Conservation (phyloP, 2,329 filamentous ascomycete species). For the Pseudocercospora musae region DNA sequence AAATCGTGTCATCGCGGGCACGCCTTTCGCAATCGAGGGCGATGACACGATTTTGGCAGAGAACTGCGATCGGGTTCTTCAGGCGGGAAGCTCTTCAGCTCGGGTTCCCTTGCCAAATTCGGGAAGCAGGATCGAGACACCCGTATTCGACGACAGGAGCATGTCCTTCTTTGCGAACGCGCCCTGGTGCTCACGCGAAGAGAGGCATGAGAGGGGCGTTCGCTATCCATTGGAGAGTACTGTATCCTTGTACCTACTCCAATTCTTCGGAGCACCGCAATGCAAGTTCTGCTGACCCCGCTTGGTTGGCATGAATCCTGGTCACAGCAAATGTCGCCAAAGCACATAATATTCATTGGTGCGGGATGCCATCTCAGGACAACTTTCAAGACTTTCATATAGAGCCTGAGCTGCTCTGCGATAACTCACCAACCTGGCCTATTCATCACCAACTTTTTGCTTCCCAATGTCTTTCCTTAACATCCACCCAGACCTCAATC, state of each 20-base stretch:
- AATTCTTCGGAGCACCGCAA: conserved; percentile 1
- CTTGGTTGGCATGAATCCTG: conserved; percentile 10
- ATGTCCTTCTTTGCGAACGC: neutral
- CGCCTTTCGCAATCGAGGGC: neutral
- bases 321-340: neutral
- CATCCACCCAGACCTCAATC: conserved; percentile 62
- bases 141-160: neutral
- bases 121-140: neutral
- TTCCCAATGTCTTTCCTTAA: conserved; percentile 15
- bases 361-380: neutral
- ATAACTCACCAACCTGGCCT: neutral
- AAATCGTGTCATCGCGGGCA: neutral
- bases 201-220: neutral
- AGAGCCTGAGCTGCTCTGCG: neutral
- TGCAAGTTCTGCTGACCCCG: conserved; percentile 7
- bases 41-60: no score
- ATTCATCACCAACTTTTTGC: neutral
- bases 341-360: conserved; percentile 1
- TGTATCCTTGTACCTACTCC: neutral
- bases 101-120: neutral
- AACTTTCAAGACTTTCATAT: neutral
- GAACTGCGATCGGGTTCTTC: neutral
- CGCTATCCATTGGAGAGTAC: neutral
- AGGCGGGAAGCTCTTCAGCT: neutral
- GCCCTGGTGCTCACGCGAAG: neutral